Base-by-base conservation (phyloP, 1,139 yeast genomes). In the Blastobotrys petasosporus region DNA sequence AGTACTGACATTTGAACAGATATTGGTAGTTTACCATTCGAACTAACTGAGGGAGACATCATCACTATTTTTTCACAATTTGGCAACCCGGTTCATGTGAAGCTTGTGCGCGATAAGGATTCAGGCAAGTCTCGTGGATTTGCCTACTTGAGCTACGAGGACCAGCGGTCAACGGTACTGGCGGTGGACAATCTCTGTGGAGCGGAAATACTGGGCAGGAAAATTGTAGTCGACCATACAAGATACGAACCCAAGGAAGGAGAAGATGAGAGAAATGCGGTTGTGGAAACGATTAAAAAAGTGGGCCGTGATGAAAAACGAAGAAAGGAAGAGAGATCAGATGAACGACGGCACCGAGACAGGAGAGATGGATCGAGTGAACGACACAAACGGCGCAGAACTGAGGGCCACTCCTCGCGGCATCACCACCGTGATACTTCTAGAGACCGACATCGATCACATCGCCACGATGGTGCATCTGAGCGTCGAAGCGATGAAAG, bases 151-250 rank as follows among this genome's bases (percentile, higher is more conserved):
- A 85, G 87, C 62, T 92, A 85, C 59, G 90, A 82, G 54, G 88
- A 86, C 57, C 86, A 80, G 63, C 69, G 85, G 46, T 84, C 95
- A 3, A 80, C 95, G 32, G 76, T 86, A 0, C 67, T 92, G 41
- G 96, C 97, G 0, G 82, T 92, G 2, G 98, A 92, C 65, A 92
- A 92, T 60, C 69, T 90, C 53, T 85, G 85, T 61, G 95, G 96
- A 1, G 69, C 78, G 2, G 73, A 70, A 45, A 60, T 88, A 0
- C 73, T 76, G 46, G 92, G 82, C 16, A 68, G 80, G 46, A 57
- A 61, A 8, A 63, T 88, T 9, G 70, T 77, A 48, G 94, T 88
- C 3, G 95, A 88, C 59, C 97, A 88, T 68, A 77, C 84, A 11
- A 73, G 78, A 54, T 87, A 77, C 61, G 73, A 73, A 51, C 73